Conservation (phyloP, 441 rosid species). For the Adansonia madagascariensis region DNA sequence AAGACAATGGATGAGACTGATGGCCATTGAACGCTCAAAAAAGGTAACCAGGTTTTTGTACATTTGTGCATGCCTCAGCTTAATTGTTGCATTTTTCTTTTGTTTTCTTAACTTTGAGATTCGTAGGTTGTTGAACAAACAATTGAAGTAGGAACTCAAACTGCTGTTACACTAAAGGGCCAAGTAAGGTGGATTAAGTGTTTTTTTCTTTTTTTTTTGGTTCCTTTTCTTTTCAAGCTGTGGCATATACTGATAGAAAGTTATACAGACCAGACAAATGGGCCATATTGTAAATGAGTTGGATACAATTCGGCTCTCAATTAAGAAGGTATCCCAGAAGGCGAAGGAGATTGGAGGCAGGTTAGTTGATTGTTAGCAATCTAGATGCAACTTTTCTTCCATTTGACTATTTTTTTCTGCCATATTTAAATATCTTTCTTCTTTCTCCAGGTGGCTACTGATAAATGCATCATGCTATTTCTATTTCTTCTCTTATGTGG, state of each 20-base stretch:
- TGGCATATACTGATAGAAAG: slow-evolving; percentile 26
- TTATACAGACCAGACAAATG: slow-evolving; percentile 95
- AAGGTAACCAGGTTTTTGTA: slow-evolving; percentile 46
- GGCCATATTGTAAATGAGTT: slow-evolving; percentile 95
- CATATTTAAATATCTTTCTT: slow-evolving; percentile 18
- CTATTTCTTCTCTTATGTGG: slow-evolving; percentile 89
- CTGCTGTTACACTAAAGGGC: slow-evolving; percentile 87
- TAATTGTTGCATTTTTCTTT: slow-evolving; percentile 21
- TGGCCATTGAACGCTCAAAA: slow-evolving; percentile 88
- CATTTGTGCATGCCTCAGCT: slow-evolving; percentile 14
- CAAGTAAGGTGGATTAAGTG: slow-evolving; percentile 54
- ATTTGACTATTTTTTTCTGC: not conserved
- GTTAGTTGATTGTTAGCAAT: slow-evolving; percentile 43
- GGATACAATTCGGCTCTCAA: slow-evolving; percentile 93
- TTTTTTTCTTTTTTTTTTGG: not conserved
- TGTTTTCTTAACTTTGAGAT: slow-evolving; percentile 29
- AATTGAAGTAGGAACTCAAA: slow-evolving; percentile 94
- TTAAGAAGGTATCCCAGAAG: slow-evolving; percentile 94
- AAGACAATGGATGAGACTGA: slow-evolving; percentile 96
- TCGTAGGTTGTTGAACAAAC: slow-evolving; percentile 93
- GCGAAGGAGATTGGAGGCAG: slow-evolving; percentile 99
- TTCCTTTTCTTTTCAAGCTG: not conserved
- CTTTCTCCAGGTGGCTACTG: slow-evolving; percentile 83
- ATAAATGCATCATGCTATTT: slow-evolving; percentile 96
- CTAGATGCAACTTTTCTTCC: slow-evolving; percentile 8